A percentile compares a stretch with the other conserved stretches of the same genome.
phyloP scores from a whole-genome alignment of 2,329 filamentous ascomycete genomes.

The Phialemoniopsis sp. region DNA sequence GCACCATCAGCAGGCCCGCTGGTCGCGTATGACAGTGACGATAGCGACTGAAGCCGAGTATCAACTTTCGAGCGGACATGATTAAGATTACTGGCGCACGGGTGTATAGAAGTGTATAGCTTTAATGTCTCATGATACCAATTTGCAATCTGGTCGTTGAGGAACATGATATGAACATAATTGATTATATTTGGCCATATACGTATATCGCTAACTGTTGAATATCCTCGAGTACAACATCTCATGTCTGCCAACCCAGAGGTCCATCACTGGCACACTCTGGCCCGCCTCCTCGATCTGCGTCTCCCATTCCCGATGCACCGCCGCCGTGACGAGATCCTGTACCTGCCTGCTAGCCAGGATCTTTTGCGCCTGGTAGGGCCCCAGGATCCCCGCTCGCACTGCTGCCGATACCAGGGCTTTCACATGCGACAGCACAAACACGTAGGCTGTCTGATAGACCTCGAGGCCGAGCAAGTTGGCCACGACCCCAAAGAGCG shows the following conservation, averaged over 20 bases:
- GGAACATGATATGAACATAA: neutral
- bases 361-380: conserved; percentile 73
- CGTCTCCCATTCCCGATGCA: conserved; percentile 57
- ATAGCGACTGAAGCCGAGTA: conserved; percentile 18
- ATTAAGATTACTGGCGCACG: no score
- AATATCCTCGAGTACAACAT: conserved; percentile 82
- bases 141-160: neutral
- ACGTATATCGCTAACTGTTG: conserved; percentile 56
- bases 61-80: neutral
- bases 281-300: conserved; percentile 66
- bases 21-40: conserved; percentile 84
- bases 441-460: conserved; percentile 67
- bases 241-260: conserved; percentile 82
- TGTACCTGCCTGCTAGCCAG: conserved; percentile 60
- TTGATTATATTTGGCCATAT: no score
- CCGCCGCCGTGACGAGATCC: conserved; percentile 49
- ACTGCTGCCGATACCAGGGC: conserved; percentile 74
- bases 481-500: conserved; percentile 66
- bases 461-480: conserved; percentile 55
- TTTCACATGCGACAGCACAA: conserved; percentile 72
- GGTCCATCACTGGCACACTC: conserved; percentile 71
- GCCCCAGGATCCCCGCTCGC: conserved; percentile 72
- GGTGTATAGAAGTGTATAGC: conserved; percentile 2
- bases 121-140: neutral
- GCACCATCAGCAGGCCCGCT: conserved; percentile 61